Conservation (phyloP, 352 stramenopile genomes). For the Pythium scleroteichum region DNA sequence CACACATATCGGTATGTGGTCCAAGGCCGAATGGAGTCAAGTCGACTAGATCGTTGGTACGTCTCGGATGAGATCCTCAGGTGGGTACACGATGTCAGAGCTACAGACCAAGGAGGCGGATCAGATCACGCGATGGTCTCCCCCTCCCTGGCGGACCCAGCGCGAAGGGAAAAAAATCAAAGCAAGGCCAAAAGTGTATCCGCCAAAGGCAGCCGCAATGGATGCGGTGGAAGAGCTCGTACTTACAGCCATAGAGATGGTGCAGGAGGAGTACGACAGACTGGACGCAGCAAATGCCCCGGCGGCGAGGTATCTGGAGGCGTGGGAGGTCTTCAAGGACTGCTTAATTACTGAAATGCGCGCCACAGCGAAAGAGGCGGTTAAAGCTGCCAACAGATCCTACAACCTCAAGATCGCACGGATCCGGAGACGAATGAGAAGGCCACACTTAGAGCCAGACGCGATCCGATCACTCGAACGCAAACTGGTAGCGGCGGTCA, state of each 20-base stretch:
- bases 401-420: conserved; percentile 6
- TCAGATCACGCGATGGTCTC: too few species aligned
- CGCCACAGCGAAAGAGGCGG: neutral
- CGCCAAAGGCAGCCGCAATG: neutral
- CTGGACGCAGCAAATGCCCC: neutral
- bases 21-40: neutral
- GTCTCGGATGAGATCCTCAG: neutral
- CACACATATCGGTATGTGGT: conserved; percentile 6
- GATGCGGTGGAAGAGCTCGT: neutral
- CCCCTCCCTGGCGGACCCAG: too few species aligned
- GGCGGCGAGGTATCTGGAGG: neutral
- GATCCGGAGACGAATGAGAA: neutral
- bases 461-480: neutral
- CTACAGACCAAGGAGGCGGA: neutral
- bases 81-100: neutral
- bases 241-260: neutral
- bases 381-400: neutral
- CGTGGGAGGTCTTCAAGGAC: conserved; percentile 3
- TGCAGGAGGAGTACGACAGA: neutral
- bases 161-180: too few species aligned
- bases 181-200: too few species aligned
- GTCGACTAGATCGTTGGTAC: conserved; percentile 9
- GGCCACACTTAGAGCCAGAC: neutral
- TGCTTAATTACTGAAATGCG: neutral
- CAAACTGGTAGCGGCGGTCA: neutral